A percentile compares a stretch with the other conserved stretches of the same genome.
These are phyloP conservation scores for Globisporangium solare DNA, from an alignment of 352 stramenopile species.

Conservation along the genomic window DNA sequence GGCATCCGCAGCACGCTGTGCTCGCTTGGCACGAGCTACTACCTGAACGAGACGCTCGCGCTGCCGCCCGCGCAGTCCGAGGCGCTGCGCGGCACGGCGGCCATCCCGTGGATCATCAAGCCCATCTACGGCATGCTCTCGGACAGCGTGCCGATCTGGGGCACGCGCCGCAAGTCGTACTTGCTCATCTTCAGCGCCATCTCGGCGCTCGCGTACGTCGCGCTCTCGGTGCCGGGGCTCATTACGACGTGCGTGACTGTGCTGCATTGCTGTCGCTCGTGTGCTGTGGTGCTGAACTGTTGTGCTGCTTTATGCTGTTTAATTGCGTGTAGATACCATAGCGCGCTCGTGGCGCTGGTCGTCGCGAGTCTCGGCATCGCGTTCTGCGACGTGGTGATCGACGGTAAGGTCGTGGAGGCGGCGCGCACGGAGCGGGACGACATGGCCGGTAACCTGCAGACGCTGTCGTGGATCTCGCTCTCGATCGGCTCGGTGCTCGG, in stretches of 20 bases:
- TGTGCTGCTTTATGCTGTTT: neutral
- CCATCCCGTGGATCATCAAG: constrained; percentile 82
- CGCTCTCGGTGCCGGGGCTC: constrained; percentile 50
- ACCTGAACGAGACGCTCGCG: constrained; percentile 71
- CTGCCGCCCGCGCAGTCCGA: constrained; percentile 62
- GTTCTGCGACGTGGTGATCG: constrained; percentile 80
- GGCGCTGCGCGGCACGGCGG: constrained; percentile 53
- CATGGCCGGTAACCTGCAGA: constrained; percentile 75
- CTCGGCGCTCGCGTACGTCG: constrained; percentile 51
- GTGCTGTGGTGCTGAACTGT: neutral
- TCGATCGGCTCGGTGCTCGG: constrained; percentile 68
- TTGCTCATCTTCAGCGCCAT: constrained; percentile 67
- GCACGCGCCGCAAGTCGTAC: constrained; percentile 74
- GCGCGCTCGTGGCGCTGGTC: constrained; percentile 52
- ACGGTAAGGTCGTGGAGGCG: constrained; percentile 72
- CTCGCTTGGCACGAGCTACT: constrained; percentile 75
- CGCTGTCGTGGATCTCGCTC: constrained; percentile 71
- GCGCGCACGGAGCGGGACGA: constrained; percentile 64
- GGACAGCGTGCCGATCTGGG: constrained; percentile 70
- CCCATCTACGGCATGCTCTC: constrained; percentile 76
- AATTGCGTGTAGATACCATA: constrained; percentile 26
- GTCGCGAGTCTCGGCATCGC: constrained; percentile 75
- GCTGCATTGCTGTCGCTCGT: neutral
- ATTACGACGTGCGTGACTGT: constrained; percentile 39
- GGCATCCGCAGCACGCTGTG: constrained; percentile 71